Percentiles rank a stretch among this genome's conserved stretches.
Conservation (phyloP, 2,329 filamentous ascomycete genomes). For the Aspergillus persii region DNA sequence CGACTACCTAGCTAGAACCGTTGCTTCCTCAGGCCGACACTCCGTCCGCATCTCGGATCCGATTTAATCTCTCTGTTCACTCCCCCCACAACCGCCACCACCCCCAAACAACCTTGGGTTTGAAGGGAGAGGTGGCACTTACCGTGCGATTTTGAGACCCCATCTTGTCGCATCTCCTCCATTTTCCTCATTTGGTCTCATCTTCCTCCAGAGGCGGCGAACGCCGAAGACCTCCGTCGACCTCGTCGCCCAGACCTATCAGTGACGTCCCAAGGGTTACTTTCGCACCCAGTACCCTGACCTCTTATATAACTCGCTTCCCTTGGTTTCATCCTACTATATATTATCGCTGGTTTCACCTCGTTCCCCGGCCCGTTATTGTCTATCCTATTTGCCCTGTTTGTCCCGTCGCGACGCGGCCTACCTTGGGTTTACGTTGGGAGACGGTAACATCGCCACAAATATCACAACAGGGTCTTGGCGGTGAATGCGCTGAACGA, state of each 20-base stretch:
- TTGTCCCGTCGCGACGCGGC: not conserved
- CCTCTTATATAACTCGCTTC: not conserved
- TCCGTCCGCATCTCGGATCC: constrained; percentile 18
- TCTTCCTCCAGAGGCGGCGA: not conserved
- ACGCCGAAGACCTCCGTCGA: not conserved
- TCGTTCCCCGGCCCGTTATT: not conserved
- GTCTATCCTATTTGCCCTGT: not conserved
- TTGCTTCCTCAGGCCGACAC: constrained; percentile 12
- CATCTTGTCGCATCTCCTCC: not conserved
- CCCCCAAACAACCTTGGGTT: constrained; percentile 15
- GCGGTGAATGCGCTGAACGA: constrained; percentile 15
- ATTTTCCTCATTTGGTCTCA: not conserved
- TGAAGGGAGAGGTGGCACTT: constrained; percentile 16
- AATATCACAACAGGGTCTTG: not conserved
- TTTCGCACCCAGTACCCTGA: not conserved
- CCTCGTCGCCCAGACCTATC: not conserved
- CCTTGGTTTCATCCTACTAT: not conserved
- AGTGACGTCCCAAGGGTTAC: not conserved
- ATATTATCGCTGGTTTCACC: not conserved
- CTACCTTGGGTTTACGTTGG: not conserved
- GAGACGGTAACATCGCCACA: not conserved
- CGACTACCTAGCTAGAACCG: constrained; percentile 15
- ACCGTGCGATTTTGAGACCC: constrained; percentile 4
- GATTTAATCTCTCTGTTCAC: constrained; percentile 13
- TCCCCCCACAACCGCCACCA: constrained; percentile 19